Evolutionary conservation across 2,329 filamentous ascomycete species (phyloP).

Genomic region (Colletotrichum tofieldiae): DNA sequence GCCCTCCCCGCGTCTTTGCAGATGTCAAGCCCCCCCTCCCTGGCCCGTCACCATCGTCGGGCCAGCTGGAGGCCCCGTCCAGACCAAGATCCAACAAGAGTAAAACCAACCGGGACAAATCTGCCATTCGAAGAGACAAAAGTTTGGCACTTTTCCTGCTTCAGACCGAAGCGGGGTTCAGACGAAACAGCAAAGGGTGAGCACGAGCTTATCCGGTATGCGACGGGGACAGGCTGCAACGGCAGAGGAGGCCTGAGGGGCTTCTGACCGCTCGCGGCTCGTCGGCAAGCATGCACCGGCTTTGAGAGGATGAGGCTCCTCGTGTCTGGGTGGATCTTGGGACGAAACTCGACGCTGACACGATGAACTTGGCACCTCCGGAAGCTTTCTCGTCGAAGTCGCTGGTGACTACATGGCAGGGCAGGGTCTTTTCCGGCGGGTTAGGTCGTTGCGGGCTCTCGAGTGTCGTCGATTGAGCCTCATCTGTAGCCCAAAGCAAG

Average conservation of each 20-base stretch:
- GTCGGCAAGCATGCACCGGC: neutral
- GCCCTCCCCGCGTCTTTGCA: neutral
- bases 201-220: neutral
- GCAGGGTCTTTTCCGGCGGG: neutral
- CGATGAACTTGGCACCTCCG: neutral
- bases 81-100: neutral
- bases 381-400: neutral
- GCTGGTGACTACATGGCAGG: neutral
- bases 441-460: neutral
- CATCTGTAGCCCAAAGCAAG: neutral
- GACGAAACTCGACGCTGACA: constrained; percentile 11
- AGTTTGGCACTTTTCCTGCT: neutral
- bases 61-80: no score
- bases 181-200: constrained; percentile 12
- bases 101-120: neutral
- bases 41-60: neutral
- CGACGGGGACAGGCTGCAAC: neutral
- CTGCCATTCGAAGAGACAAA: neutral
- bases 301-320: neutral
- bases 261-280: neutral
- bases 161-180: constrained; percentile 4
- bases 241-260: neutral
- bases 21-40: neutral
- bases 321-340: constrained; percentile 11
- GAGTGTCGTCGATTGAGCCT: neutral